Percentiles rank a stretch among this genome's conserved stretches.
These are phyloP conservation scores for Circinella umbellata DNA, from an alignment of 371 early-diverging fungal genomes.

Conservation along the genomic window DNA sequence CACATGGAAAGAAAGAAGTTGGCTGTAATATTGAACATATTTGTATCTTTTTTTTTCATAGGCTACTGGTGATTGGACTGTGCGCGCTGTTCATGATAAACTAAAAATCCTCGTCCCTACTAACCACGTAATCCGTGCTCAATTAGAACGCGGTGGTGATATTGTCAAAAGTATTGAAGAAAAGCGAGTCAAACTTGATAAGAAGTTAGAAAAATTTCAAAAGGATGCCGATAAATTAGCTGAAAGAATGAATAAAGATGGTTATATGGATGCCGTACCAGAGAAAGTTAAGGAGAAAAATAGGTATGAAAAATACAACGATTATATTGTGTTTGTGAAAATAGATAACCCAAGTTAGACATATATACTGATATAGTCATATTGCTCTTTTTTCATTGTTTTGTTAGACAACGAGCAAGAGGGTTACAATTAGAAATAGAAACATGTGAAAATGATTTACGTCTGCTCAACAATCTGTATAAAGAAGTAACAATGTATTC, in stretches of 20 bases:
- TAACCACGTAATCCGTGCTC: slow-evolving; percentile 38
- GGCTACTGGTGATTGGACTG: slow-evolving; percentile 25
- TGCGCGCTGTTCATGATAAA: slow-evolving; percentile 38
- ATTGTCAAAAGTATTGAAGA: slow-evolving; percentile 24
- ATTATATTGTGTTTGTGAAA: background rate
- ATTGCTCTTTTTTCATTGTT: background rate
- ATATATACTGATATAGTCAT: background rate
- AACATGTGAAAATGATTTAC: slow-evolving; percentile 37
- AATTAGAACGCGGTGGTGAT: slow-evolving; percentile 40
- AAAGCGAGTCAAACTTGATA: slow-evolving; percentile 26
- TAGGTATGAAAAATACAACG: slow-evolving; percentile 31
- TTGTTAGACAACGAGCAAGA: slow-evolving; percentile 28
- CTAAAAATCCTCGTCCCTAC: slow-evolving; percentile 58
- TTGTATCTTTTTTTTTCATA: background rate
- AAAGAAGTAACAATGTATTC: slow-evolving; percentile 6
- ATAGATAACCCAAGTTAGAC: background rate
- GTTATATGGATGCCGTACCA: slow-evolving; percentile 48
- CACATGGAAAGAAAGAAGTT: too few species aligned
- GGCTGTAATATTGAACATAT: too few species aligned
- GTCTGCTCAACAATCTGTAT: slow-evolving; percentile 17
- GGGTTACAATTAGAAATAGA: slow-evolving; percentile 32
- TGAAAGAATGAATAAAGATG: slow-evolving; percentile 37
- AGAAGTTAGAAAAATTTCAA: slow-evolving; percentile 42
- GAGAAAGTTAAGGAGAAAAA: slow-evolving; percentile 44
- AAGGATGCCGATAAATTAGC: slow-evolving; percentile 39